Conservation (phyloP, 768 basidiomycete species). For the Mycena crocata region DNA sequence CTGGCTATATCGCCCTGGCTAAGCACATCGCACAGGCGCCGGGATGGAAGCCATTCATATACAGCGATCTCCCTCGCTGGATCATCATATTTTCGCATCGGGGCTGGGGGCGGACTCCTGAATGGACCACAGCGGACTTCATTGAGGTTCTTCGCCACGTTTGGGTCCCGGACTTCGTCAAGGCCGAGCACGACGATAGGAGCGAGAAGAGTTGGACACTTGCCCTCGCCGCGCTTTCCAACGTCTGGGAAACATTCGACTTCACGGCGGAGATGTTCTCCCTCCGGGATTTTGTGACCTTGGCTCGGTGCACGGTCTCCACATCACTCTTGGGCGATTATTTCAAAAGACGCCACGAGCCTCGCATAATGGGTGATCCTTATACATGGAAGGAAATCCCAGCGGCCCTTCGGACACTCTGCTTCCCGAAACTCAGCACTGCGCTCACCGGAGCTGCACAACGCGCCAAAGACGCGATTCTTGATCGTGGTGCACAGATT, state of each 20-base stretch:
- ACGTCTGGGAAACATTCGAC: background rate
- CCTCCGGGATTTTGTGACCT: no score
- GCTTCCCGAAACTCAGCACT: no score
- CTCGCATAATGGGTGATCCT: no score
- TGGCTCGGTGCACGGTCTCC: no score
- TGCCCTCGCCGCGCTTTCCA: background rate
- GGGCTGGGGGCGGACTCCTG: background rate
- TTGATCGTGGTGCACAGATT: no score
- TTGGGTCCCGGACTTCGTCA: background rate
- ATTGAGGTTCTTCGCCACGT: background rate
- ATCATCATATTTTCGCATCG: background rate
- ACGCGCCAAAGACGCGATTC: no score
- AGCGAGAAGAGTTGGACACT: background rate
- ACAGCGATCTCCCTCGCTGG: conserved; percentile 2
- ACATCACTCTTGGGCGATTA: no score
- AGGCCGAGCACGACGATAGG: background rate
- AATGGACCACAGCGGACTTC: background rate
- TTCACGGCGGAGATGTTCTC: no score
- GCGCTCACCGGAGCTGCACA: no score
- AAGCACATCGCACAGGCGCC: background rate
- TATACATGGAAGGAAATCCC: no score
- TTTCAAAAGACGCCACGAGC: no score
- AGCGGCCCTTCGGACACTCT: no score
- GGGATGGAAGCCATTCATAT: background rate
- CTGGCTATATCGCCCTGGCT: background rate